Conservation (phyloP, 345 rosid species). For the Trapa bicornis region DNA sequence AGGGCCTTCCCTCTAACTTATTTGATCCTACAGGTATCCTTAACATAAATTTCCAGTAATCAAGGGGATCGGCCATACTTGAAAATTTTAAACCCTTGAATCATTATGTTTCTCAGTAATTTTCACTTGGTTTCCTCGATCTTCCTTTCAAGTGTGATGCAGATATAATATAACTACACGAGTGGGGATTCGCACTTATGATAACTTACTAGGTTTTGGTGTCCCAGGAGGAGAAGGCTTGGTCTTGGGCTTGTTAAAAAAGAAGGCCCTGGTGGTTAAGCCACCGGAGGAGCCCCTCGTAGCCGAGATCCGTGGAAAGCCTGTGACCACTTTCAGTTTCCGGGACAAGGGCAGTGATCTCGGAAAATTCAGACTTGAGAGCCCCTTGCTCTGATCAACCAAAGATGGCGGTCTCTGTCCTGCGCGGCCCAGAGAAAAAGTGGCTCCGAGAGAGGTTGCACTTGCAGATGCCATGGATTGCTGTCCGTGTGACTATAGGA, state of each 20-base stretch:
- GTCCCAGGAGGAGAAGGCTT: constrained; percentile 6
- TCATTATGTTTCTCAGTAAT: neutral
- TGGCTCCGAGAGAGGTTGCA: neutral
- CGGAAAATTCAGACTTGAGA: constrained; percentile 4
- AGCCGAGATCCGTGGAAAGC: neutral
- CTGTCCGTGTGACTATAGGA: neutral
- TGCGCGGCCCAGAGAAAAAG: neutral
- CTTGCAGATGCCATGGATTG: neutral
- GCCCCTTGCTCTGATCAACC: neutral
- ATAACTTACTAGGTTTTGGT: constrained; percentile 9
- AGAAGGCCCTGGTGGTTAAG: constrained; percentile 13
- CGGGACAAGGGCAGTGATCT: neutral
- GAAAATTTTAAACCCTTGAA: neutral
- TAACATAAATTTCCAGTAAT: neutral
- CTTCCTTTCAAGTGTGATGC: neutral
- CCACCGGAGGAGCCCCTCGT: constrained; percentile 1
- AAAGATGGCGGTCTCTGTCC: neutral
- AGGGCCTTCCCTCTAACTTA: neutral
- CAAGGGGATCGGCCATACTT: no score
- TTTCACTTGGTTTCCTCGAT: neutral
- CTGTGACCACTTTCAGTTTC: neutral
- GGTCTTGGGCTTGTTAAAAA: constrained; percentile 14
- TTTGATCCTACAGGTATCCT: neutral
- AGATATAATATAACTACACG: neutral
- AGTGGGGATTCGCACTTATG: neutral